A percentile compares a stretch with the other conserved stretches of the same genome.
Evolutionary conservation across 1,284 basidiomycete genomes (phyloP).

Genomic region (Sporisorium scitamineum): DNA sequence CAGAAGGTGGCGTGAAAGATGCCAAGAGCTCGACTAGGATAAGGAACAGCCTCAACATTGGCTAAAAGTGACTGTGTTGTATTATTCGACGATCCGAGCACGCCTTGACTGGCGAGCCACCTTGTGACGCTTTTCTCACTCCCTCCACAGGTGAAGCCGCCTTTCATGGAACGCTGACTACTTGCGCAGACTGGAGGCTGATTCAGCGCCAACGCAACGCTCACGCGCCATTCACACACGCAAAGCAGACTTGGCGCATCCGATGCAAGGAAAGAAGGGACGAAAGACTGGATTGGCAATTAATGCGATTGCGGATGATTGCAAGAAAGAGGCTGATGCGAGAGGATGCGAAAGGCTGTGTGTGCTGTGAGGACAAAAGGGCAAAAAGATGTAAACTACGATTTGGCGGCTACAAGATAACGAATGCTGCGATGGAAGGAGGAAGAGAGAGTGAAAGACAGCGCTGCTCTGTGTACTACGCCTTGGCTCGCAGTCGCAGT

Average conservation of each 20-base stretch:
- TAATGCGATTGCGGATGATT: slow-evolving; percentile 1
- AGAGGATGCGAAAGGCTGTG: neutral
- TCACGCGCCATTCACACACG: neutral
- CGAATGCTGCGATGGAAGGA: neutral
- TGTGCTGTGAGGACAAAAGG: neutral
- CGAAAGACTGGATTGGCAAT: neutral
- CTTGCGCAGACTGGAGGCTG: slow-evolving; percentile 1
- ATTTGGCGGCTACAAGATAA: neutral
- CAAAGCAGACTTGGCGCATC: neutral
- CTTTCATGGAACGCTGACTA: neutral
- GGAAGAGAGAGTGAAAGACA: neutral
- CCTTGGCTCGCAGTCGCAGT: slow-evolving; percentile 33
- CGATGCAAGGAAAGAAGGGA: neutral
- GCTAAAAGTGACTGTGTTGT: neutral
- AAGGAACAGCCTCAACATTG: neutral
- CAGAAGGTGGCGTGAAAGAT: neutral
- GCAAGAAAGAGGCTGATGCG: neutral
- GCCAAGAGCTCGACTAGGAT: neutral
- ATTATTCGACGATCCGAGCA: neutral
- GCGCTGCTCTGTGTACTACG: too few species aligned
- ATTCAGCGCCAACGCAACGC: neutral
- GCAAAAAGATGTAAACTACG: neutral
- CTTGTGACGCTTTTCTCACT: neutral
- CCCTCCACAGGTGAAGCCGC: neutral
- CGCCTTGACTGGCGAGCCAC: neutral